Evolutionary conservation across 177 flowering plant genomes (phyloP), one percentile per base, ranked within the genome.

Genomic region (Vitis hybrid): DNA sequence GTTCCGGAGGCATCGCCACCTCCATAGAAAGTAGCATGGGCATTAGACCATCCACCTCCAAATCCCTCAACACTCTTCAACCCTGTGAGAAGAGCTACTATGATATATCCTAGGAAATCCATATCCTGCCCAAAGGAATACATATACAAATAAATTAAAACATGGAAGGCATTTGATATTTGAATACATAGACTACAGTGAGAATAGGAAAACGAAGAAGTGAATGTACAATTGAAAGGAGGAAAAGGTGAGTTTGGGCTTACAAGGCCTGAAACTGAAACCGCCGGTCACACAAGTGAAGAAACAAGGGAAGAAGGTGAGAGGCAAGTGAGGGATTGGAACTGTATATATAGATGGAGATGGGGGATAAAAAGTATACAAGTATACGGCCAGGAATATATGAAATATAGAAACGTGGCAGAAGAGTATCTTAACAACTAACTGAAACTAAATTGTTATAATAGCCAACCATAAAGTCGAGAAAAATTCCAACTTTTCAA

Each of bases 1-100:
- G 76, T 74, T 51, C 76, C 76, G 12, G 76, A 74, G 19, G 76
- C 76, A 69, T 74, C 76, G 48, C 72, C 68, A 31, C 76, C 76
- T 63, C 76, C 76, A 22, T 74, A 74, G 64, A 74, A 74, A 2
- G 76, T 74, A 22, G 76, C 76, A 18, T 68, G 76, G 50, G 76
- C n/a, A 62, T 39, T 33, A 61, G 51, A 51, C 72, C 72, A 70
- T 6, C 72, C 72, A n/a, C 5, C 15, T n/a, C 52, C 66, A 53
- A 29, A 52, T 5, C 66, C 72, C 2, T 52, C 3, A 10, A 49
- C 66, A 26, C 33, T 26, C 50, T 70, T 62, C 16, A 53, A 18
- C 2, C 33, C n/a, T 26, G 71, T 26, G 3, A 69, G 3, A 15
- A 69, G 15, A 7, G 50, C 63, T 51, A 69, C 14, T 20, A 51